Evolutionary conservation across 1,284 basidiomycete species (phyloP), one percentile per base, ranked within the genome.

Genomic region (Kwoniella shivajii): DNA sequence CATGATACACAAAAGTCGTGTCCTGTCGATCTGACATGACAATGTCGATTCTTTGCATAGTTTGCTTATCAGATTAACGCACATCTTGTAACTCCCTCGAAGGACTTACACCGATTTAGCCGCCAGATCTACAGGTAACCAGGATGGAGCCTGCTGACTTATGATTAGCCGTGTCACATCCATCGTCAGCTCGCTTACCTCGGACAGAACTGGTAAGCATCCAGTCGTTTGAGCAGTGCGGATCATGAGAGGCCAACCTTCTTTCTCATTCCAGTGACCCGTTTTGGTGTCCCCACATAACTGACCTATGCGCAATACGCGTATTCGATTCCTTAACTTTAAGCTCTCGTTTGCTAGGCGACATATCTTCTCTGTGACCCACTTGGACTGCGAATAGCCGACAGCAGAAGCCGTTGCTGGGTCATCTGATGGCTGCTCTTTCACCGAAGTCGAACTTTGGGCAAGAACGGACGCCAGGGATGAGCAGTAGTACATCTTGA

Each of bases 201-300:
- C 77, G 13, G 63, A 38, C 2, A 78, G 49, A 2, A 54, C 18
- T 0, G 79, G 79, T 30, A 80, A 61, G 9, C 59, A 47, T 4
- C 75, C 70, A 4, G 73, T 61, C 2, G 59, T 66, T 24, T 71
- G 48, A 31, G 70, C 74, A 13, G 74, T 70, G 9, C 62, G 55
- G 30, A 79, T 65, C 54, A 80, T 59, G 52, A 80, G 60, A 1
- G 72, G 71, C 66, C 74, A 79, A 0, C 78, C 79, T 59, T 80
- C 79, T 24, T 63, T 76, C 56, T 76, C 70, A 62, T 80, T 80
- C 79, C 79, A 80, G n/a, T 73, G 61, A 2, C 79, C 79, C 16
- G 63, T 44, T 16, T 18, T 22, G 0, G 73, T 74, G 53, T 79
- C 78, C 9, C 75, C 68, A 41, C 73, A 74, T 16, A 79, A 57